Percentiles rank a stretch among this genome's conserved stretches.
Evolutionary conservation across 306 rosid genomes (phyloP).

Genomic region (Castanospermum australe): DNA sequence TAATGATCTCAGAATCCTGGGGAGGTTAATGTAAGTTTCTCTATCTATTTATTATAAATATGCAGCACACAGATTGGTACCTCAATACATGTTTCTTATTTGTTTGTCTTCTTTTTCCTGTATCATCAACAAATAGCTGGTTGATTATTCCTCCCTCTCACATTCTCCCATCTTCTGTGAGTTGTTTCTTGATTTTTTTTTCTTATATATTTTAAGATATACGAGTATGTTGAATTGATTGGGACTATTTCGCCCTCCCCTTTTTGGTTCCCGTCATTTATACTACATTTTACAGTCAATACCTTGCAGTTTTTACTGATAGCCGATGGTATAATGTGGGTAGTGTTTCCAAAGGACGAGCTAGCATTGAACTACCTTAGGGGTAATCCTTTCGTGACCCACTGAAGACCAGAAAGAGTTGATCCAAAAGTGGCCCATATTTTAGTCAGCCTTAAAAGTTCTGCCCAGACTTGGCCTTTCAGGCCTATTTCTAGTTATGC

Average conservation of each 20-base stretch:
- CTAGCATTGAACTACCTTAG: not conserved
- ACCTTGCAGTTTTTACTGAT: not conserved
- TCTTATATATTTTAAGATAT: not conserved
- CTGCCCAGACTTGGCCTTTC: not conserved
- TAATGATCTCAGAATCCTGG: no score
- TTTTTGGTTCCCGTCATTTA: not conserved
- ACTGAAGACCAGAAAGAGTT: not conserved
- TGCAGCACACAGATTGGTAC: not conserved
- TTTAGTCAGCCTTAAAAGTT: not conserved
- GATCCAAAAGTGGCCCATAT: not conserved
- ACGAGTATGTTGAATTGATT: not conserved
- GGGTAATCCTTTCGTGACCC: not conserved
- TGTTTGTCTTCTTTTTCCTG: not conserved
- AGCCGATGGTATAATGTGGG: not conserved
- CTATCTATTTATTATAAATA: not conserved
- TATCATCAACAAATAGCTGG: not conserved
- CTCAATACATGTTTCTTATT: not conserved
- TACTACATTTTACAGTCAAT: not conserved
- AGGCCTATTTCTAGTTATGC: not conserved
- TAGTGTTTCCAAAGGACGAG: not conserved
- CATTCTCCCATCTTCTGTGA: not conserved
- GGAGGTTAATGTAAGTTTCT: no score
- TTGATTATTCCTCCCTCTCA: not conserved
- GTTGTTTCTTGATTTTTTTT: not conserved
- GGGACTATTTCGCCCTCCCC: not conserved